Percentiles rank a stretch among this genome's conserved stretches.
These are phyloP conservation scores for Lophium mytilinum DNA, from an alignment of 495 filamentous ascomycete species.

Conservation along the genomic window DNA sequence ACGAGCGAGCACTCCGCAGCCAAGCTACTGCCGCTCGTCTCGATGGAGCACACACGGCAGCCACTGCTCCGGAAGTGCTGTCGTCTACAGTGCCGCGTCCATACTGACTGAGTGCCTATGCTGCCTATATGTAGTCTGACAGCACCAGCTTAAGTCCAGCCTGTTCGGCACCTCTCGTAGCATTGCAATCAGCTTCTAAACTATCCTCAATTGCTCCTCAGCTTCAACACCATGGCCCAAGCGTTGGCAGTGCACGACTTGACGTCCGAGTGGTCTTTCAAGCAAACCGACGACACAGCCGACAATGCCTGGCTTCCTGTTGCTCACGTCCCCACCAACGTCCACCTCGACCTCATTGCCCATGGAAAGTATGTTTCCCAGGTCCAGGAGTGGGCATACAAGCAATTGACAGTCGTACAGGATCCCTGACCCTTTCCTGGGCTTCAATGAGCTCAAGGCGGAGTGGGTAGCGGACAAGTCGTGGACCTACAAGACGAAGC, in stretches of 20 bases:
- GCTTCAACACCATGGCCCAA: slow-evolving; percentile 12
- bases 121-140: slow-evolving; percentile 16
- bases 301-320: slow-evolving; percentile 31
- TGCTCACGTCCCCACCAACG: slow-evolving; percentile 31
- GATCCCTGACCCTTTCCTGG: slow-evolving; percentile 35
- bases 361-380: slow-evolving; percentile 28
- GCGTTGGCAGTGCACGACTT: slow-evolving; percentile 26
- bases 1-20: slow-evolving; percentile 7
- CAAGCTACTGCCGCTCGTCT: slow-evolving; percentile 20
- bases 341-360: slow-evolving; percentile 34
- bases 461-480: slow-evolving; percentile 33
- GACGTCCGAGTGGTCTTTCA: slow-evolving; percentile 30
- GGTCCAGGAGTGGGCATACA: slow-evolving; percentile 7
- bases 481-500: slow-evolving; percentile 30
- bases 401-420: slow-evolving; percentile 12
- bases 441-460: slow-evolving; percentile 32
- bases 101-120: slow-evolving; percentile 3
- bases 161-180: background rate
- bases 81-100: slow-evolving; percentile 7
- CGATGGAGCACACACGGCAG: slow-evolving; percentile 18
- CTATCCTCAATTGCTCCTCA: background rate
- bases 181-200: background rate
- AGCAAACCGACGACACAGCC: slow-evolving; percentile 23
- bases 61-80: slow-evolving; percentile 19
- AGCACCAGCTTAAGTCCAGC: background rate